phyloP scores from a whole-genome alignment of 1,284 basidiomycete genomes.

The Ceratorhiza oryzae-sativae region DNA sequence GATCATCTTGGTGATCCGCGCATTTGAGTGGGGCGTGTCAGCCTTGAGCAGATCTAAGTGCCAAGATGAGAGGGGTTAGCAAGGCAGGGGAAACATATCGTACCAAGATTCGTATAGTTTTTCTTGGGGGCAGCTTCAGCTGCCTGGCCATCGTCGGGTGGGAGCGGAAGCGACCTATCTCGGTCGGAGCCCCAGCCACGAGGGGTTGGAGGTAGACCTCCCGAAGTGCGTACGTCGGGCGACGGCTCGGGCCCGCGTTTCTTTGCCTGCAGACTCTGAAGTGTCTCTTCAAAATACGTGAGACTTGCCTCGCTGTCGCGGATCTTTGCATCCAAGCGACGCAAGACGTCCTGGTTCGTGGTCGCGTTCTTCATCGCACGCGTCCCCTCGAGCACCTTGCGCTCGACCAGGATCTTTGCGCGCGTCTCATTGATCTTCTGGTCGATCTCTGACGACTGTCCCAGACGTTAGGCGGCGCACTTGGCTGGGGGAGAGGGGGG shows the following conservation, averaged over 20 bases:
- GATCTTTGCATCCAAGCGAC: slow-evolving; percentile 84
- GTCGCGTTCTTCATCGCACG: slow-evolving; percentile 83
- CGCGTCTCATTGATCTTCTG: slow-evolving; percentile 92
- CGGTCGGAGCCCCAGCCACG: slow-evolving; percentile 37
- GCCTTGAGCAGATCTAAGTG: slow-evolving; percentile 89
- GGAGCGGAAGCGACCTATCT: slow-evolving; percentile 42
- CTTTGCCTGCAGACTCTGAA: slow-evolving; percentile 81
- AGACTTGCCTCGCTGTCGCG: slow-evolving; percentile 86
- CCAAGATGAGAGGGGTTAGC: slow-evolving; percentile 19
- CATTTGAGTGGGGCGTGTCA: slow-evolving; percentile 94
- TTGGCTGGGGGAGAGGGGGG: background rate
- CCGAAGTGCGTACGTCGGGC: slow-evolving; percentile 14
- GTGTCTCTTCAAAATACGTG: slow-evolving; percentile 86
- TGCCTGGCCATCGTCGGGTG: slow-evolving; percentile 53
- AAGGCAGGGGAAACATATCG: slow-evolving; percentile 32
- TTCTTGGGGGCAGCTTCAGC: slow-evolving; percentile 46
- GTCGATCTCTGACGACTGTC: slow-evolving; percentile 65
- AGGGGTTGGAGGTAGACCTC: slow-evolving; percentile 28
- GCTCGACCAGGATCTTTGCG: slow-evolving; percentile 89
- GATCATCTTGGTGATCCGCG: slow-evolving; percentile 97
- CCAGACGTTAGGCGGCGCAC: background rate
- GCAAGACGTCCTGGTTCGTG: slow-evolving; percentile 84
- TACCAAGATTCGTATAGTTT: slow-evolving; percentile 66
- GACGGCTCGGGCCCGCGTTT: slow-evolving; percentile 60
- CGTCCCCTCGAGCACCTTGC: slow-evolving; percentile 89